These are phyloP conservation scores for Saksenaea oblongispora DNA, from an alignment of 371 early-diverging fungal genomes.

Conservation along the genomic window DNA sequence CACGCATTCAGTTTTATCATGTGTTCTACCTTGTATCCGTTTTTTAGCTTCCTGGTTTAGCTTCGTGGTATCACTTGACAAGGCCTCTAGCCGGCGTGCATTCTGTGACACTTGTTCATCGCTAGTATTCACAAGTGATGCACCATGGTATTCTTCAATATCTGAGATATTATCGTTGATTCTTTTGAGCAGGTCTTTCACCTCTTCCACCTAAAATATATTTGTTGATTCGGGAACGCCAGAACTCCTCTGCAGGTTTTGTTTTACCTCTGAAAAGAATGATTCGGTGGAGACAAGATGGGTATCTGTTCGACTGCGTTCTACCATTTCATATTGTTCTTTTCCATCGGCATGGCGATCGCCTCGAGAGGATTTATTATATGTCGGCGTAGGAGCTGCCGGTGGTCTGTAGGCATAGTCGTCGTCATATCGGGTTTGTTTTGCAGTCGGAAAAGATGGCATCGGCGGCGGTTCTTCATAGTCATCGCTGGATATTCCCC, in stretches of 20 bases:
- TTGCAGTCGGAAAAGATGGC: constrained; percentile 22
- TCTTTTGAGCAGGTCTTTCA: constrained; percentile 65
- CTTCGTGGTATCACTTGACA: constrained; percentile 67
- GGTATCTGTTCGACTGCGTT: constrained; percentile 10
- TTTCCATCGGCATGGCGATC: constrained; percentile 36
- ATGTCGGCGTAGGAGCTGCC: constrained; percentile 38
- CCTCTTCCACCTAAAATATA: constrained; percentile 59
- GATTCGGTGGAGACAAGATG: constrained; percentile 41
- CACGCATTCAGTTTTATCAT: neutral
- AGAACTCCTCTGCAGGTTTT: neutral
- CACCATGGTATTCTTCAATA: constrained; percentile 72
- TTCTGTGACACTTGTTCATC: constrained; percentile 69
- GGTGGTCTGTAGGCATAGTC: constrained; percentile 43
- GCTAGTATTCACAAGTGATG: constrained; percentile 67
- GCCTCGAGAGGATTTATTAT: constrained; percentile 29
- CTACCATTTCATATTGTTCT: constrained; percentile 52
- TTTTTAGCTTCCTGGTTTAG: constrained; percentile 63
- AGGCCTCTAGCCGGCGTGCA: constrained; percentile 64
- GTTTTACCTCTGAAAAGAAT: constrained; percentile 47
- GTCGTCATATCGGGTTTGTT: constrained; percentile 24
- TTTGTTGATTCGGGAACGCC: neutral
- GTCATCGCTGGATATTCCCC: constrained; percentile 30
- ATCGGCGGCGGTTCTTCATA: constrained; percentile 43
- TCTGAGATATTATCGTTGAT: constrained; percentile 64
- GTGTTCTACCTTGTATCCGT: constrained; percentile 54